Base-by-base conservation (phyloP, 805 yeast species). In the Saccharomyces mikatae region DNA sequence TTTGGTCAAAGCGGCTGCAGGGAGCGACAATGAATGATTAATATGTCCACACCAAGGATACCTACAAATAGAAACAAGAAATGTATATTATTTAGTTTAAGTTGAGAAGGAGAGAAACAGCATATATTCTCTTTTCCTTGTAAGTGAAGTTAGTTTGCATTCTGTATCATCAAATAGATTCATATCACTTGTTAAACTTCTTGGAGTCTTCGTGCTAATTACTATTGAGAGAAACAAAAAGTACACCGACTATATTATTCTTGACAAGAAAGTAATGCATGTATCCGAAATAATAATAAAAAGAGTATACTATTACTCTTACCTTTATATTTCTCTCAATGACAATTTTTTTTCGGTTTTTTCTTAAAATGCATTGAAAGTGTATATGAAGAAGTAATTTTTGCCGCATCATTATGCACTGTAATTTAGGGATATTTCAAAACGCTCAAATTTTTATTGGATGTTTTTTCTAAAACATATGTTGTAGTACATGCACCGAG, bases 1-100 rank as follows among this genome's bases (percentile, higher is more conserved):
- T 70, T 76, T 91, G 69, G 94, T 91, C 41, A 86, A 84, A 69
- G 86, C 86, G 47, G 90, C 90, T 2, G 91, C 87, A 52, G 78
- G 80, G 21, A 64, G 61, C 29, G 61, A 57, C 21, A 14, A 28
- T 48, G 28, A 47, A 22, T 44, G 31, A 48, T 27, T 17, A 32
- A 48, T 22, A 21, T 36, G 17, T 36, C 41, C 46, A 48, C 48
- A 24, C 32, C 41, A 46, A n/a, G 10, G 17, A 36, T 31, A 32
- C 14, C 5, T 32, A 14, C 6, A 36, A 6, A 32, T 17, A 36
- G 41, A 36, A 36, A 36, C 21, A 36, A 36, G 11, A 36, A 36
- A 24, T 36, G 44, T 36, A 36, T 17, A 36, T 44, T 46, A 51
- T 29, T 51, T 31, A 46, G 46, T 50, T 21, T 41, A 41, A 28